Evolutionary conservation across 129 eudicot genomes (phyloP).

Genomic region (Scalesia atractyloides): DNA sequence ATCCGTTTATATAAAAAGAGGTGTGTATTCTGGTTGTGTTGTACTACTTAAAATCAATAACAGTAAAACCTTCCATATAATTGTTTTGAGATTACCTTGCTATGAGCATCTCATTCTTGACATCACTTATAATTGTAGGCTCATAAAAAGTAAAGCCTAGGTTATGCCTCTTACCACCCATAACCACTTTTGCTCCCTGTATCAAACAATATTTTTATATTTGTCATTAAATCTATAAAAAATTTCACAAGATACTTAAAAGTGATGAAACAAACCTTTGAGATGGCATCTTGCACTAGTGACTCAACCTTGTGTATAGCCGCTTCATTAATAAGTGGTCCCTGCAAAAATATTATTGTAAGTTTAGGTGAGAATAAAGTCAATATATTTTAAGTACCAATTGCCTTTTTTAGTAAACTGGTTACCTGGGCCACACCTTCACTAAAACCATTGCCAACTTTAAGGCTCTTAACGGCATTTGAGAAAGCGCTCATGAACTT

Average conservation of each 20-base stretch:
- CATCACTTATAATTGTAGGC: slow-evolving; percentile 69
- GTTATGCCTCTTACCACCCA: slow-evolving; percentile 81
- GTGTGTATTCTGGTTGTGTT: background rate
- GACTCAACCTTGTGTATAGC: slow-evolving; percentile 81
- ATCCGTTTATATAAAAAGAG: background rate
- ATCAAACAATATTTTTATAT: slow-evolving; percentile 18
- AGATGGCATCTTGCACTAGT: slow-evolving; percentile 75
- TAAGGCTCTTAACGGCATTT: slow-evolving; percentile 66
- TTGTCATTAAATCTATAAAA: background rate
- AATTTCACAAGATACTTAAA: background rate
- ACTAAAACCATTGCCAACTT: slow-evolving; percentile 89
- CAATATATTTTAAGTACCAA: background rate
- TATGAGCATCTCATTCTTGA: slow-evolving; percentile 75
- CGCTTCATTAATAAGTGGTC: slow-evolving; percentile 93
- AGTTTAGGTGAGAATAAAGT: background rate
- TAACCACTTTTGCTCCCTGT: slow-evolving; percentile 76
- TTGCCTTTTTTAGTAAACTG: slow-evolving; percentile 1
- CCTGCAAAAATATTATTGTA: slow-evolving; percentile 47
- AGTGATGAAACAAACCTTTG: slow-evolving; percentile 61
- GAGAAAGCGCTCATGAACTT: slow-evolving; percentile 68
- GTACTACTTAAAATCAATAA: no score
- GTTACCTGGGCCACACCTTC: slow-evolving; percentile 89
- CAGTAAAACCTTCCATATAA: background rate
- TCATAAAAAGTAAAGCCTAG: slow-evolving; percentile 73
- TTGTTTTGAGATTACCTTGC: slow-evolving; percentile 52